Conservation (phyloP, 768 basidiomycete genomes). For the Russula virescens region DNA sequence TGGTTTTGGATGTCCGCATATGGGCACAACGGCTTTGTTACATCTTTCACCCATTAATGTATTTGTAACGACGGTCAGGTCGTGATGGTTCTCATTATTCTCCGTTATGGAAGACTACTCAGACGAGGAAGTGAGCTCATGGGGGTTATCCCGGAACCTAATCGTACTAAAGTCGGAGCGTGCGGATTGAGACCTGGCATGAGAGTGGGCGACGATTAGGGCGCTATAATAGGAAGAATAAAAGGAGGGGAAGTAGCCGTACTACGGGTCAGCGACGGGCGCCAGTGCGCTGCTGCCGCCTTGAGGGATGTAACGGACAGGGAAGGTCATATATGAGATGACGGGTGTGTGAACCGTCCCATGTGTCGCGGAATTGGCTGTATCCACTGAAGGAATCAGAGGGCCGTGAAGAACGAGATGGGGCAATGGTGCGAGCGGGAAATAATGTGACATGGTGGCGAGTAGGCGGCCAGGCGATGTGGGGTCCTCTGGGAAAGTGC, state of each 20-base stretch:
- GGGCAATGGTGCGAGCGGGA: neutral
- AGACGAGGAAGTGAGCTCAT: neutral
- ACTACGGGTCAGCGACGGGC: neutral
- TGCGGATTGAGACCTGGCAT: neutral
- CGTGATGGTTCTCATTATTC: neutral
- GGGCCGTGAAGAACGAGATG: neutral
- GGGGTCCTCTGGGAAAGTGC: neutral
- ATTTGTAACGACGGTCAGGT: neutral
- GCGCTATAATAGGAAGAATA: neutral
- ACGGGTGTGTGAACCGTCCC: neutral
- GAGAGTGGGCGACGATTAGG: neutral
- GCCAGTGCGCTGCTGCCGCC: neutral
- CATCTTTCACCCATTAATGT: no score
- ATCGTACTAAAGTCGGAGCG: neutral
- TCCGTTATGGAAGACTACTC: neutral
- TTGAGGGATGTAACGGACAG: neutral
- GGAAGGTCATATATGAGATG: neutral
- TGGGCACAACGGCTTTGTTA: no score
- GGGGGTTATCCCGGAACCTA: neutral
- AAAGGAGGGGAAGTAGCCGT: neutral
- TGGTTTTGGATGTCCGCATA: no score
- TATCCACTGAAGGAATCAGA: neutral
- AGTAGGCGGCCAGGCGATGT: neutral
- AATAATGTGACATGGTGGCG: neutral
- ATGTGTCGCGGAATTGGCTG: neutral